Evolutionary conservation across 2,329 filamentous ascomycete genomes (phyloP), one percentile per base, ranked within the genome.

Genomic region (Curvularia sp.): DNA sequence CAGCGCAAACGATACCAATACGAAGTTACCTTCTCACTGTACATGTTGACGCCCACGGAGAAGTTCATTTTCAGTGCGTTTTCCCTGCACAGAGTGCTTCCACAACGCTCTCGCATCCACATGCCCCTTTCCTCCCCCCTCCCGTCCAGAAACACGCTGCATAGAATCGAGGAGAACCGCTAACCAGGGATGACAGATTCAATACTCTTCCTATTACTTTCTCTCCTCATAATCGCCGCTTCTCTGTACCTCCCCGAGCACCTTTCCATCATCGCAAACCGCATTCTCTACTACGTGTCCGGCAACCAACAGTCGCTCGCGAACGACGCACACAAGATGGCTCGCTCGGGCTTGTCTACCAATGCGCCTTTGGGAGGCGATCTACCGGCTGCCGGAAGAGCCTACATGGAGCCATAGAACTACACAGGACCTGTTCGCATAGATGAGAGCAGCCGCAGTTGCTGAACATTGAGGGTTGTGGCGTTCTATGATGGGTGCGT

Each of bases 1-100:
- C 89, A 93, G 79, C 87, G 93, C 79, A 99, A 99, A 85, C 89
- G 93, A 77, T 97, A 98, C 83, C 95, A 98, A 83, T 93, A 98
- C 77, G 95, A 99, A 81, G 94, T 98, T 77, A 97, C 94, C 12
- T 95, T 96, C 79, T 90, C 91, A 60, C 86, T 98, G 25, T 98
- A 99, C 84, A 98, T 99, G 91, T 89, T 97, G 70, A 97, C 93
- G 36, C 90, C 93, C 1, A 93, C 90, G 51, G 95, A 99, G 83
- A 97, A 97, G 79, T 94, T 97, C 80, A 89, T 97, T 71, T 96
- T 98, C 80, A 98, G 95, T 98, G 85, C 57, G 92, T 80, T 50
- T 30, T 4, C 39, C 18, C 19, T 23, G 4, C 21, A 3, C 5
- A 6, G 6, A 2, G 5, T 38, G 1, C 55, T 10, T 28, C 34